phyloP scores from a whole-genome alignment of 2,329 filamentous ascomycete genomes.

The Cordyceps javanica region DNA sequence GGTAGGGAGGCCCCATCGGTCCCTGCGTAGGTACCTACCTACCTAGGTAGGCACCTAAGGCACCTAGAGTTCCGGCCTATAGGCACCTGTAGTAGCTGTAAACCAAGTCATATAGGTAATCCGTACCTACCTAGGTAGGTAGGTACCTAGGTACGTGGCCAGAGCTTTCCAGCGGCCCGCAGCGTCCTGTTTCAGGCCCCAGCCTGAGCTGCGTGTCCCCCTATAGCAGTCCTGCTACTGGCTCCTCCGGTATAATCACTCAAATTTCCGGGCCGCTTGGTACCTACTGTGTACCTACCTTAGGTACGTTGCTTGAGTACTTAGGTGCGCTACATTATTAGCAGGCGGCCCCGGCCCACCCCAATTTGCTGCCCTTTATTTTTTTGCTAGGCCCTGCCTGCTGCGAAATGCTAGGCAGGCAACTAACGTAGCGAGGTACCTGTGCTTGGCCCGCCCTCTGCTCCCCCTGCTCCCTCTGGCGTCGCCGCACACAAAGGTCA shows the following conservation, averaged over 20 bases:
- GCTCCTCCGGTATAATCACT: not conserved
- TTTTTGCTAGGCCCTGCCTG: too few relatives aligned
- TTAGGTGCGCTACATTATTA: too few relatives aligned
- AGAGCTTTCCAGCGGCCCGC: not conserved
- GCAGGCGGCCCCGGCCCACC: not conserved
- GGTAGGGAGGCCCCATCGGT: too few relatives aligned
- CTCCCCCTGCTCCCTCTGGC: slow-evolving; percentile 17
- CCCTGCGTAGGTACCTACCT: too few relatives aligned
- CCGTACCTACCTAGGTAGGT: too few relatives aligned
- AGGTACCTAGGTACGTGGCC: not conserved
- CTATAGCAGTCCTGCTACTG: not conserved
- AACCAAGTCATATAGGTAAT: too few relatives aligned
- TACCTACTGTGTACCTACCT: not conserved
- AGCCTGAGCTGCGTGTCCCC: not conserved
- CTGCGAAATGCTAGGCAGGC: too few relatives aligned
- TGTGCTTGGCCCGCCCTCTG: not conserved
- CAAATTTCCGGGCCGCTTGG: not conserved
- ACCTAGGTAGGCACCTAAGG: too few relatives aligned
- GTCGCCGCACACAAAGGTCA: slow-evolving; percentile 28
- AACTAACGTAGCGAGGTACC: slow-evolving; percentile 2
- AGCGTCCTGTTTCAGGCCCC: not conserved
- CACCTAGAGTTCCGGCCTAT: not conserved
- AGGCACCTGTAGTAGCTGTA: not conserved
- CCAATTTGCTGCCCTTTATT: not conserved
- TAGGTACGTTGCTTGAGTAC: too few relatives aligned